A percentile compares a stretch with the other conserved stretches of the same genome.
phyloP scores from a whole-genome alignment of 2,329 filamentous ascomycete genomes.

The Rhytidhysteron rufulum region DNA sequence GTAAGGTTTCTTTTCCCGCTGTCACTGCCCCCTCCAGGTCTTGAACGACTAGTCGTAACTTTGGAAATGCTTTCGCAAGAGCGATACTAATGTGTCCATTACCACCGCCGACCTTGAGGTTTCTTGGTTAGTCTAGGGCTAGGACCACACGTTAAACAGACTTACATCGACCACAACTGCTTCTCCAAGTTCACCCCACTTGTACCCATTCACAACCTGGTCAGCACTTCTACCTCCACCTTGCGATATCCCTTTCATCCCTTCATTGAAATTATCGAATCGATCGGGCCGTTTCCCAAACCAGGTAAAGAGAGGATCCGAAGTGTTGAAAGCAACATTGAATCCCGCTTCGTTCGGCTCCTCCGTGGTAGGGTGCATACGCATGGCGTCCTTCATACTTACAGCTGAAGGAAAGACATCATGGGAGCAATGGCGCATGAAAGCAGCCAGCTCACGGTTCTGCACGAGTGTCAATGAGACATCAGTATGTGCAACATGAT shows the following conservation, averaged over 20 bases:
- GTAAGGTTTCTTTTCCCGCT: not conserved
- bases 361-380: too few relatives aligned
- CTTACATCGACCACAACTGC: not conserved
- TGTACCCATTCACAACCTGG: not conserved
- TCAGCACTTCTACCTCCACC: not conserved
- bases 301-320: not conserved
- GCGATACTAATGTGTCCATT: not conserved
- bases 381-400: too few relatives aligned
- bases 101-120: not conserved
- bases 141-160: too few relatives aligned
- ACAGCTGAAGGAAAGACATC: too few relatives aligned
- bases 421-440: too few relatives aligned
- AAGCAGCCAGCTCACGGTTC: too few relatives aligned
- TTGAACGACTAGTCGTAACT: slow-evolving; percentile 5
- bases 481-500: too few relatives aligned
- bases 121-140: too few relatives aligned
- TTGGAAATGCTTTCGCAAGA: not conserved
- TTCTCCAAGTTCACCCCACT: not conserved
- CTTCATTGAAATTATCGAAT: not conserved
- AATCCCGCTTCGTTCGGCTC: not conserved
- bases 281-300: not conserved
- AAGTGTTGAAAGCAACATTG: not conserved
- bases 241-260: not conserved
- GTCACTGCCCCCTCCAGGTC: slow-evolving; percentile 4
- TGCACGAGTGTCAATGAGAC: too few relatives aligned